phyloP scores from a whole-genome alignment of 257 asterid species.

The Solanum clarkiae region DNA sequence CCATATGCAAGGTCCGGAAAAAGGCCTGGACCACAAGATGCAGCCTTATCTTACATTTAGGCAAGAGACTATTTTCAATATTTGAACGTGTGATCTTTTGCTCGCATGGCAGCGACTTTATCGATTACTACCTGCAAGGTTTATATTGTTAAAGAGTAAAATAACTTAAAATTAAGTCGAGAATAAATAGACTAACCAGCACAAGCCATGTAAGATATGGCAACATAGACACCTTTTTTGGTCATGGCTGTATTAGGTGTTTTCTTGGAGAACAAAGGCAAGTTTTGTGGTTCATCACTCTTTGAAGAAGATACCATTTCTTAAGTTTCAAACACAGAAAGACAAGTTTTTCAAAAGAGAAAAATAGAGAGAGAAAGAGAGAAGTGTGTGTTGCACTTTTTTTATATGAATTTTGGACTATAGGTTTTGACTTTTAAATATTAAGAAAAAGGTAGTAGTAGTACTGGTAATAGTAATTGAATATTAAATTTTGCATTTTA shows the following conservation, averaged over 20 bases:
- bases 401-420: neutral
- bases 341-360: neutral
- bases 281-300: neutral
- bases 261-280: neutral
- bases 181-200: conserved; percentile 5
- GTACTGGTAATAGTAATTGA: neutral
- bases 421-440: neutral
- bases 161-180: neutral
- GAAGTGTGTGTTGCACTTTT: neutral
- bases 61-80: too few species aligned
- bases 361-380: neutral
- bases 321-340: neutral
- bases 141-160: neutral
- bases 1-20: too few species aligned
- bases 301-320: neutral
- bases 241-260: neutral
- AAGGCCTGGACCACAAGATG: too few species aligned
- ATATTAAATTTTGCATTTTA: neutral
- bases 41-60: too few species aligned
- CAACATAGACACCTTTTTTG: conserved; percentile 11
- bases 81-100: too few species aligned
- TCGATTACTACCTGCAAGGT: too few species aligned
- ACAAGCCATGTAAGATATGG: conserved; percentile 14
- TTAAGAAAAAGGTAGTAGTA: neutral
- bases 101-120: too few species aligned